A percentile compares a stretch with the other conserved stretches of the same genome.
phyloP scores from a whole-genome alignment of 108 stramenopile species.

The Cylindrotheca fusiformis region DNA sequence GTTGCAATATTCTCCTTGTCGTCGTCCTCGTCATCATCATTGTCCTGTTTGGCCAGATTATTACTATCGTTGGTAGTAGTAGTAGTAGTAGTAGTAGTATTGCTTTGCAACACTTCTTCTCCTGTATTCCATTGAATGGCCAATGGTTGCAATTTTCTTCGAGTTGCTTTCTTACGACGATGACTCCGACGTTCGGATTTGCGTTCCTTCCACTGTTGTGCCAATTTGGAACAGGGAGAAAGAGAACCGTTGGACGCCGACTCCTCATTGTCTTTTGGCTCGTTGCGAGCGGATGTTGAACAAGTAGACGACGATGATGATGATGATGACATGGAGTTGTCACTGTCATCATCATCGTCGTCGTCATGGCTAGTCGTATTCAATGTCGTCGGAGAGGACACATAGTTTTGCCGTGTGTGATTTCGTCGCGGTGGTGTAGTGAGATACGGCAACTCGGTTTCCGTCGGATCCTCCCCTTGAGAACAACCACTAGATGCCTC shows the following conservation, averaged over 20 bases:
- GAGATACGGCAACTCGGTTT: too few relatives aligned
- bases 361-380: neutral
- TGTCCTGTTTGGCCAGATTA: too few relatives aligned
- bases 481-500: too few relatives aligned
- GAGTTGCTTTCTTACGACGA: constrained; percentile 7
- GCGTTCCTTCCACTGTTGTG: constrained; percentile 18
- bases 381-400: neutral
- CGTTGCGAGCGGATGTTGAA: neutral
- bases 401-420: too few relatives aligned
- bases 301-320: neutral
- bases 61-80: too few relatives aligned
- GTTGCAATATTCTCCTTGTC: too few relatives aligned
- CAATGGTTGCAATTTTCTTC: neutral
- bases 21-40: too few relatives aligned
- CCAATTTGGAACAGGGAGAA: constrained; percentile 24
- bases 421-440: too few relatives aligned
- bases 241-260: constrained; percentile 4
- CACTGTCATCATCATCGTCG: neutral
- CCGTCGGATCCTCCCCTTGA: too few relatives aligned
- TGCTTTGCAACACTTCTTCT: too few relatives aligned
- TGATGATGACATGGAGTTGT: neutral
- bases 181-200: constrained; percentile 20
- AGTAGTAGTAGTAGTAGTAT: too few relatives aligned
- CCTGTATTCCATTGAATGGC: neutral
- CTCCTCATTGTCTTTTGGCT: neutral